phyloP scores from a whole-genome alignment of 129 eudicot genomes.

The Flaveria sonorensis region DNA sequence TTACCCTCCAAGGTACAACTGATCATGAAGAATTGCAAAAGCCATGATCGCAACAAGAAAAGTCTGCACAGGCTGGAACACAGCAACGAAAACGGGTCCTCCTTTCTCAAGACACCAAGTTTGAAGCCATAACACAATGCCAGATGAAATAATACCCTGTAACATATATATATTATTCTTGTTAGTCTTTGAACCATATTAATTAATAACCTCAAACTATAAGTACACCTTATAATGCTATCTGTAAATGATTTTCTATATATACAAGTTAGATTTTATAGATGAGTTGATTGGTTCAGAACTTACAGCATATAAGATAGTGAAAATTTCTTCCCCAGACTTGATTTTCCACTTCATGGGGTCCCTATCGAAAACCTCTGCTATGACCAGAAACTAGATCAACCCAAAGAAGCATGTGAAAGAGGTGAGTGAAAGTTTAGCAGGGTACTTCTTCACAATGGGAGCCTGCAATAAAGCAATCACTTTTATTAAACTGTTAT shows the following conservation, averaged over 20 bases:
- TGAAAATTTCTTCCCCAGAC: slow-evolving; percentile 66
- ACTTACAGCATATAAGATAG: slow-evolving; percentile 79
- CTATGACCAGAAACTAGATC: slow-evolving; percentile 68
- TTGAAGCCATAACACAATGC: slow-evolving; percentile 72
- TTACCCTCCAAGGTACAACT: slow-evolving; percentile 80
- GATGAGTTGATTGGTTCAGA: too few relatives aligned
- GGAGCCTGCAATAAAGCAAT: slow-evolving; percentile 61
- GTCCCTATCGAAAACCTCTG: slow-evolving; percentile 69
- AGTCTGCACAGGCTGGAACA: slow-evolving; percentile 89
- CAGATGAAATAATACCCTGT: slow-evolving; percentile 80
- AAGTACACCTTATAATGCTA: too few relatives aligned
- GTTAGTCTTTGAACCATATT: background rate
- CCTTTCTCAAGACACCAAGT: slow-evolving; percentile 92
- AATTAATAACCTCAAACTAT: too few relatives aligned
- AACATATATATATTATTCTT: background rate
- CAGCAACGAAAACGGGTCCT: slow-evolving; percentile 86
- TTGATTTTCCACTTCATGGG: slow-evolving; percentile 60
- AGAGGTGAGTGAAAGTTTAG: slow-evolving; percentile 81
- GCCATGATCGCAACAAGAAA: slow-evolving; percentile 83
- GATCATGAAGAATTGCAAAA: slow-evolving; percentile 69
- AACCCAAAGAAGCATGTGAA: slow-evolving; percentile 88
- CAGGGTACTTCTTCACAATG: slow-evolving; percentile 81
- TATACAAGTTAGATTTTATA: too few relatives aligned
- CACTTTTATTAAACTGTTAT: too few relatives aligned
- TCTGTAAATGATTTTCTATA: too few relatives aligned